phyloP scores from a whole-genome alignment of 306 rosid genomes.

The Vigna mungo region DNA sequence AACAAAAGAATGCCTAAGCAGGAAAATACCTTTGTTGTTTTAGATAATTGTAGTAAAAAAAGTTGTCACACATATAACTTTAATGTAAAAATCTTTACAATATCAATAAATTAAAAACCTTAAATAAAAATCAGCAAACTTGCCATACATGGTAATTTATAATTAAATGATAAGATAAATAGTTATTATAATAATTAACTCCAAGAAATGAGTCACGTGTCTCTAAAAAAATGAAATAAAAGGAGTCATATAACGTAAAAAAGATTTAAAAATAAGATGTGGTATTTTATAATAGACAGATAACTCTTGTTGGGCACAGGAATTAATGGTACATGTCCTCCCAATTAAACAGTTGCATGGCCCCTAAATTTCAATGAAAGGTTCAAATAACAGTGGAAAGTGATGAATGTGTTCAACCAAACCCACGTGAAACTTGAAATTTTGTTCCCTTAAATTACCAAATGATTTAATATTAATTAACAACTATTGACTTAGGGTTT shows the following conservation, averaged over 20 bases:
- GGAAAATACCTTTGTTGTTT: background rate
- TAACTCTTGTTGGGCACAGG: background rate
- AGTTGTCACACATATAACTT: too few relatives aligned
- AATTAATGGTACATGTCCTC: slow-evolving; percentile 19
- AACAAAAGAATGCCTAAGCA: background rate
- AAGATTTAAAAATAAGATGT: background rate
- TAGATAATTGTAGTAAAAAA: background rate
- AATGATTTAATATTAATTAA: slow-evolving; percentile 34
- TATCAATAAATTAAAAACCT: background rate
- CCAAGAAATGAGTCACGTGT: background rate
- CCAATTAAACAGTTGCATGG: slow-evolving; percentile 17
- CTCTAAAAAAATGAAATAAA: background rate
- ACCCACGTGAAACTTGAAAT: slow-evolving; percentile 43
- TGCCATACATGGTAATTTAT: background rate
- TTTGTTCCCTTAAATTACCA: slow-evolving; percentile 32
- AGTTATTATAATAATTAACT: background rate
- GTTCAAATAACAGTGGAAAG: slow-evolving; percentile 27
- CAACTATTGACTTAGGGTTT: slow-evolving; percentile 51
- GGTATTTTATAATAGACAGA: background rate
- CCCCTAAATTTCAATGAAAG: slow-evolving; percentile 45
- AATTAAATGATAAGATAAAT: background rate
- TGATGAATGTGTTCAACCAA: slow-evolving; percentile 28
- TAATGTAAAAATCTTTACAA: too few relatives aligned
- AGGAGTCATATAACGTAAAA: background rate
- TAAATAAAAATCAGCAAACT: background rate